phyloP scores from a whole-genome alignment of 225 moss, liverwort and hornwort genomes.

The Physcomitrium patens region DNA sequence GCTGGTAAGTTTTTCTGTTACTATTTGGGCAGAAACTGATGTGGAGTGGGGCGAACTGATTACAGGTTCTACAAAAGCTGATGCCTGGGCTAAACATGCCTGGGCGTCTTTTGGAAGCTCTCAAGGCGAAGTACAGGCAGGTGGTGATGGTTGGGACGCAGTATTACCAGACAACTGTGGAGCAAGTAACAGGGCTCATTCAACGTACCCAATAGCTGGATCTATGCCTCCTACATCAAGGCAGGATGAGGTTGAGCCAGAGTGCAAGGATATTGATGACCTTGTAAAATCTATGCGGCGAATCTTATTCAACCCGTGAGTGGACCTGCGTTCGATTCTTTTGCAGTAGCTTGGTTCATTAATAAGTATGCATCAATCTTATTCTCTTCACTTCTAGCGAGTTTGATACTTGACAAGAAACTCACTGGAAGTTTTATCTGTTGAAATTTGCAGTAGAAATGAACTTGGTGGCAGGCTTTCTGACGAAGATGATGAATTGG shows the following conservation, averaged over 20 bases:
- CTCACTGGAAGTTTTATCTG: slow-evolving; percentile 8
- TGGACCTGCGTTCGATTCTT: not conserved
- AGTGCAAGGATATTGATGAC: slow-evolving; percentile 55
- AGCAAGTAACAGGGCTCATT: slow-evolving; percentile 12
- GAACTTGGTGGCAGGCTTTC: slow-evolving; percentile 36
- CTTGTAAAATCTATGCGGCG: slow-evolving; percentile 44
- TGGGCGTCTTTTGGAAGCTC: slow-evolving; percentile 26
- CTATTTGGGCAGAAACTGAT: slow-evolving; percentile 39
- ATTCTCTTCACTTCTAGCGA: not conserved
- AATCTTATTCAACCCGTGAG: slow-evolving; percentile 41
- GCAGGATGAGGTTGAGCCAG: slow-evolving; percentile 38
- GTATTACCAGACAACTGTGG: slow-evolving; percentile 20
- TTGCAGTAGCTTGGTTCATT: not conserved
- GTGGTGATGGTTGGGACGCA: slow-evolving; percentile 34
- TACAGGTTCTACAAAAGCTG: slow-evolving; percentile 26
- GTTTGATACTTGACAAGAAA: not conserved
- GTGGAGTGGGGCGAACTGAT: slow-evolving; percentile 44
- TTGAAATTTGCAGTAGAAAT: slow-evolving; percentile 34
- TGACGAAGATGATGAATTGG: slow-evolving; percentile 47
- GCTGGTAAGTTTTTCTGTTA: not conserved
- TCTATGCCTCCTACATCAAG: slow-evolving; percentile 2
- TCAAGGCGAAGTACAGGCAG: slow-evolving; percentile 12
- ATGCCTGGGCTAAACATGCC: slow-evolving; percentile 20
- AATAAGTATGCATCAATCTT: not conserved
- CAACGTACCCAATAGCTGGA: slow-evolving; percentile 12